phyloP scores from a whole-genome alignment of 805 yeast species.

The Zygosaccharomyces pseudorouxii region DNA sequence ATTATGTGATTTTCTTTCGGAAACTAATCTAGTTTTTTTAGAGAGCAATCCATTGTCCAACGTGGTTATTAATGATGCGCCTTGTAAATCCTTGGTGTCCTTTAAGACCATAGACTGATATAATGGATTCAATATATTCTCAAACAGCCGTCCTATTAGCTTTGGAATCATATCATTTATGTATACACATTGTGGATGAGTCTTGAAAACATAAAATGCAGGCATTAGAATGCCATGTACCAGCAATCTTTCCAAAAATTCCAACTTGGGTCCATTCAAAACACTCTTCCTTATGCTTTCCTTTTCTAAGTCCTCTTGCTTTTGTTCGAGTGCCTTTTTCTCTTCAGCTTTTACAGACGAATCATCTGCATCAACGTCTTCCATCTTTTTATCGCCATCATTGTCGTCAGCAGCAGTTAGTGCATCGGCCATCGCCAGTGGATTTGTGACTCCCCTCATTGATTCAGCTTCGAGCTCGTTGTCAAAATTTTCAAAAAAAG shows the following conservation, averaged over 20 bases:
- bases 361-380: not conserved
- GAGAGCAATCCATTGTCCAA: conserved; percentile 19
- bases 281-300: conserved; percentile 6
- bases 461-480: conserved; percentile 51
- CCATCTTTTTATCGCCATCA: conserved; percentile 8
- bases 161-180: conserved; percentile 47
- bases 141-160: conserved; percentile 47
- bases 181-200: conserved; percentile 56
- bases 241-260: conserved; percentile 50
- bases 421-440: conserved; percentile 86
- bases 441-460: conserved; percentile 61
- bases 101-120: conserved; percentile 11
- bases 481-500: conserved; percentile 43
- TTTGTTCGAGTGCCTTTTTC: conserved; percentile 19
- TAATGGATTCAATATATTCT: conserved; percentile 47
- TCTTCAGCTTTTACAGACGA: conserved; percentile 5
- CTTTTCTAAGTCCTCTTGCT: conserved; percentile 5
- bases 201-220: conserved; percentile 51
- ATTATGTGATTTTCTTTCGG: conserved; percentile 14
- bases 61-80: conserved; percentile 8
- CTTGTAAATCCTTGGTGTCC: not conserved
- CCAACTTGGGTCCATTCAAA: conserved; percentile 38
- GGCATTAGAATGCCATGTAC: conserved; percentile 61
- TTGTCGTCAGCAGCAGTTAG: conserved; percentile 62
- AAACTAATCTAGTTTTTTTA: conserved; percentile 19